Evolutionary conservation across 1,284 basidiomycete species (phyloP), one percentile per base, ranked within the genome.

Genomic region (Marasmius oreades): DNA sequence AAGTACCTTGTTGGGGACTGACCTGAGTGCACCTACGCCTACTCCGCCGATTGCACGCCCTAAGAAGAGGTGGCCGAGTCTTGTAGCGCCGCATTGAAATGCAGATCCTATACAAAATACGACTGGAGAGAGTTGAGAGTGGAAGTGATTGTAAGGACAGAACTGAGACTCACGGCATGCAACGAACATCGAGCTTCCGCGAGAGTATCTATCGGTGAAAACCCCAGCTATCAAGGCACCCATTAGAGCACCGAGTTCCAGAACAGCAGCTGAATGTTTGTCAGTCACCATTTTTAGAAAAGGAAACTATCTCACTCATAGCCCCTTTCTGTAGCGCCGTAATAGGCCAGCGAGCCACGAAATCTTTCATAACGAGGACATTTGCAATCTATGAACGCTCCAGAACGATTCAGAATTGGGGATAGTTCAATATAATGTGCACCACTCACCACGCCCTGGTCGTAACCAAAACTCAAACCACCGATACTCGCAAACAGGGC

Each of bases 291-390:
- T 22, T 20, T 31, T n/a, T 51, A 24, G 23, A 26, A 31, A 58
- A 2, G 12, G 12, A n/a, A n/a, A 11, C 22, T 16, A 42, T 74
- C 84, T 60, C 64, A 88, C 90, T 90, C 79, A 92, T 86, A 12
- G 82, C 70, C 3, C 89, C 90, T 64, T 84, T 86, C 69, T 90
- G 81, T 73, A 86, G 78, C 8, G 88, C 80, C 16, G 81, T 82
- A 11, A 90, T 73, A 6, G 85, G 86, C 80, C 83, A 91, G 11
- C 82, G 76, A 51, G 69, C 62, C 31, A 79, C 61, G 62, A 93
- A 92, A 61, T 89, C 85, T 50, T 76, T 73, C 90, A 92, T 93
- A n/a, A 90, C 87, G 14, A 93, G 77, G 7, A 93, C 84, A 67
- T 92, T 92, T 2, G 90, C 86, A 61, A 92, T 88, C 77, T 79